Percentiles rank a stretch among this genome's conserved stretches.
Evolutionary conservation across 352 stramenopile genomes (phyloP).

Genomic region (Halophytophthora batemanensis): DNA sequence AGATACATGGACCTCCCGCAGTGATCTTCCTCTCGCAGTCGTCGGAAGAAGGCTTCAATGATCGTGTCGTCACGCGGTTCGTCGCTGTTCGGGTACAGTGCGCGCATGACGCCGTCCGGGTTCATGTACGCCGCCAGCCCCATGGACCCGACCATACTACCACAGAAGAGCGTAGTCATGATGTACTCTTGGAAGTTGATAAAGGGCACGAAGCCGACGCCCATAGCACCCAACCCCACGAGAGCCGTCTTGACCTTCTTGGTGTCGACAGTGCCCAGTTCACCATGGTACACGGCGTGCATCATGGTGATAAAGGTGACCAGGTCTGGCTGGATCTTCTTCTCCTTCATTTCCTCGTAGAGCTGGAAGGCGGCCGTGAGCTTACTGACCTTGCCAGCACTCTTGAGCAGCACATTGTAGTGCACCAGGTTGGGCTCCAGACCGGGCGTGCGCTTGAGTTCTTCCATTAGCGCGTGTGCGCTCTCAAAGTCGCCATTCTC

Average conservation of each 20-base stretch:
- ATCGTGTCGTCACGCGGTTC: conserved; percentile 62
- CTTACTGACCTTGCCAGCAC: conserved; percentile 65
- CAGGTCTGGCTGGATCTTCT: conserved; percentile 61
- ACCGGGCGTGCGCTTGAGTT: conserved; percentile 37
- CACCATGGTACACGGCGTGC: conserved; percentile 82
- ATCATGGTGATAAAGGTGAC: conserved; percentile 88
- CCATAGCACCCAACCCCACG: conserved; percentile 53
- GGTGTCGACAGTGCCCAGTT: conserved; percentile 61
- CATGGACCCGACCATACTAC: conserved; percentile 76
- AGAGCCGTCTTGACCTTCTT: conserved; percentile 66
- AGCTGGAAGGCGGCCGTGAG: conserved; percentile 72
- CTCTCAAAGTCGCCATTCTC: conserved; percentile 57
- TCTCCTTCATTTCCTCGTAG: conserved; percentile 85
- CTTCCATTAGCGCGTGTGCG: conserved; percentile 45
- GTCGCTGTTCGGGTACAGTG: conserved; percentile 78
- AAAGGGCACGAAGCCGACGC: conserved; percentile 54
- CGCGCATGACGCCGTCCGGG: conserved; percentile 70
- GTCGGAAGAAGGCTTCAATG: conserved; percentile 80
- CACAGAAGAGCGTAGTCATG: conserved; percentile 71
- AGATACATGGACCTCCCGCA: conserved; percentile 82
- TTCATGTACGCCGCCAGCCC: conserved; percentile 83
- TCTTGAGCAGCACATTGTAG: conserved; percentile 83
- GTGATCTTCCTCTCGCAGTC: conserved; percentile 83
- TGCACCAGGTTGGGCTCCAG: conserved; percentile 52
- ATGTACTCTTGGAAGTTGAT: conserved; percentile 76